Base-by-base conservation (phyloP, 805 yeast species). In the baker's yeast (Saccharomyces cerevisiae) region DNA sequence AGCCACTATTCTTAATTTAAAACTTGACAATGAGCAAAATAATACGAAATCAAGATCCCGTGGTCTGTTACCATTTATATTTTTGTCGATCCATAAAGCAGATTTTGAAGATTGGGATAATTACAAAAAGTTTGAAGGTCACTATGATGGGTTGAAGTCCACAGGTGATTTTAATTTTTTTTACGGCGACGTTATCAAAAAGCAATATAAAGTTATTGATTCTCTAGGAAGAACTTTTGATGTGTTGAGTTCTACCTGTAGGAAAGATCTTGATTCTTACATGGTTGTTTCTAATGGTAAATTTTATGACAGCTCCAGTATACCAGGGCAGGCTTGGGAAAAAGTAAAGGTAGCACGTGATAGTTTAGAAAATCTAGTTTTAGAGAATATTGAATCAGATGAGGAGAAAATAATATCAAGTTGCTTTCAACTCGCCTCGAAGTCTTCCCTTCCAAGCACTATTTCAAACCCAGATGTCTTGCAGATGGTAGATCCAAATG, bases 1-100 rank as follows among this genome's bases (percentile, higher is more conserved):
- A 1, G 87, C 95, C 0, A 86, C 86, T 2, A 75, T 92, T 28
- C 83, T 94, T 17, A 92, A 92, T 66, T 83, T 80, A 41, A 64
- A 61, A 65, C 72, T 87, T 49, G 94, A 86, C 60, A 68, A 70
- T 6, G 53, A 58, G 6, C 63, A 50, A 58, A 56, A 57, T 11
- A n/a, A 55, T 1, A 41, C 36, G 21, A 57, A 55, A 48, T 46
- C 53, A 11, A 53, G 46, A 32, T 79, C 80, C 2, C 69, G 84
- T 56, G 85, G 84, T 0, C 61, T 63, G 10, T 63, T 80, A 3
- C 79, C 83, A 0, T 61, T 69, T 41, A 63, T 65, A 4, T 79
- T 66, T 56, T 66, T 79, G 9, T 63, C 70, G 2, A 65, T 72
- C 3, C 48, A 53, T 3, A 43, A 49, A 4, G 54, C 65, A 5